phyloP scores from a whole-genome alignment of 371 early-diverging fungal species.

The Batrachochytrium dendrobatidis region DNA sequence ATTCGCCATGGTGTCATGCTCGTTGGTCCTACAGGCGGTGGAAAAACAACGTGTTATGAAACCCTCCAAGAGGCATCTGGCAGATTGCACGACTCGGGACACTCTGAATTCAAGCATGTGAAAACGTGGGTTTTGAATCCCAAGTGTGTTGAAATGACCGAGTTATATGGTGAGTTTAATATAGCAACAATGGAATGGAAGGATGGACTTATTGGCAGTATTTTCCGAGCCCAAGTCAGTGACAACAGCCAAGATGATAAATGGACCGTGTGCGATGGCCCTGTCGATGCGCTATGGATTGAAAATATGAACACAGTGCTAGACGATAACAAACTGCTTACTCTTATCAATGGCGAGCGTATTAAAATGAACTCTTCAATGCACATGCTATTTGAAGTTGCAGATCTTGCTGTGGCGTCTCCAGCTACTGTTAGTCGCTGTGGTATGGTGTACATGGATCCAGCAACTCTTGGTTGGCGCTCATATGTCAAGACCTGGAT shows the following conservation, averaged over 20 bases:
- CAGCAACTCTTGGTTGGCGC: conserved; percentile 45
- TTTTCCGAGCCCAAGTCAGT: conserved; percentile 48
- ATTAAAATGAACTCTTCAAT: conserved; percentile 49
- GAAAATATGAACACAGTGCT: conserved; percentile 57
- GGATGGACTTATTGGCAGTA: conserved; percentile 46
- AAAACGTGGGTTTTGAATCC: conserved; percentile 53
- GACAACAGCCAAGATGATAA: conserved; percentile 45
- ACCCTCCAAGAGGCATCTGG: conserved; percentile 38
- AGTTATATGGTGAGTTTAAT: conserved; percentile 55
- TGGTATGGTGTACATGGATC: conserved; percentile 59
- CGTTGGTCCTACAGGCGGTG: conserved; percentile 55
- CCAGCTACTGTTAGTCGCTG: conserved; percentile 54
- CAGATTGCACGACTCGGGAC: conserved; percentile 22
- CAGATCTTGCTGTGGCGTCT: conserved; percentile 53
- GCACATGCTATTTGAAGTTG: conserved; percentile 56
- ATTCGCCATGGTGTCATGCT: conserved; percentile 56
- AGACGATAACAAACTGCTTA: conserved; percentile 57
- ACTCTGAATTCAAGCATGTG: conserved; percentile 33
- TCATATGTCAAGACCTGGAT: conserved; percentile 43
- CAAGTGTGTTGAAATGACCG: conserved; percentile 49
- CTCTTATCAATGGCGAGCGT: conserved; percentile 56
- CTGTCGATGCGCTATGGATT: conserved; percentile 59
- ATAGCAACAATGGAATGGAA: conserved; percentile 58
- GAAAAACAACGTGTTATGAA: conserved; percentile 50
- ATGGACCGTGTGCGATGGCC: conserved; percentile 60